These are phyloP conservation scores for Exophiala bonariae DNA, from an alignment of 2,329 filamentous ascomycete genomes.

Conservation along the genomic window DNA sequence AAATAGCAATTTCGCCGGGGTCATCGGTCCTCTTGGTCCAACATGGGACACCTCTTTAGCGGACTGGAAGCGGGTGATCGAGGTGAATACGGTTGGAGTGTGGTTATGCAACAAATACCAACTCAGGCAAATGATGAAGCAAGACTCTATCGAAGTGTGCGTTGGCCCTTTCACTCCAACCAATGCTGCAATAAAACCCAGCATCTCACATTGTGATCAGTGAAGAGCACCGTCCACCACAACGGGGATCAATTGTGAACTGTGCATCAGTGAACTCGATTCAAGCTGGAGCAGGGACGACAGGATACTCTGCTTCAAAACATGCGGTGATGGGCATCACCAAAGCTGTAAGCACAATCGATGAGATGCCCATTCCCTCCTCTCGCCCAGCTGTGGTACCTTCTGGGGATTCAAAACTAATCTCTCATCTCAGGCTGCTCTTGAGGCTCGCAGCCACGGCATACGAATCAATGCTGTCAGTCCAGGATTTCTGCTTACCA, in stretches of 20 bases:
- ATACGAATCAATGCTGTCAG: conserved; percentile 20
- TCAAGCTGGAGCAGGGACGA: conserved; percentile 19
- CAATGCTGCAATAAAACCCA: not conserved
- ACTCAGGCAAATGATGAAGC: conserved; percentile 44
- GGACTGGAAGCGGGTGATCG: conserved; percentile 90
- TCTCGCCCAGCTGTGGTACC: too few relatives aligned
- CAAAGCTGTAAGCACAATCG: conserved; percentile 18
- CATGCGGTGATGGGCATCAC: conserved; percentile 23
- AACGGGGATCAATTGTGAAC: conserved; percentile 45
- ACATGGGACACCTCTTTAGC: conserved; percentile 52
- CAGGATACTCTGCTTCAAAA: conserved; percentile 22
- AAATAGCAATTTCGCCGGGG: conserved; percentile 78
- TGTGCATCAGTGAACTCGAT: conserved; percentile 25
- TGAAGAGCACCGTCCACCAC: conserved; percentile 16
- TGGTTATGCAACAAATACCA: conserved; percentile 95
- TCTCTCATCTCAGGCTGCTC: conserved; percentile 9
- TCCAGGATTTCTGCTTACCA: conserved; percentile 22
- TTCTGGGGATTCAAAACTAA: too few relatives aligned
- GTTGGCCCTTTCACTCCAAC: not conserved
- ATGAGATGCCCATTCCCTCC: too few relatives aligned
- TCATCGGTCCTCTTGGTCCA: conserved; percentile 39
- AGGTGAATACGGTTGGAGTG: conserved; percentile 94
- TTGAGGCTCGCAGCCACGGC: conserved; percentile 17
- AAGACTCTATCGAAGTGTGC: conserved; percentile 20
- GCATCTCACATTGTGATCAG: conserved; percentile 1